Percentiles rank a stretch among this genome's conserved stretches.
Evolutionary conservation across 192 early-diverging fungal species (phyloP).

Genomic region (Dissophora ornata): DNA sequence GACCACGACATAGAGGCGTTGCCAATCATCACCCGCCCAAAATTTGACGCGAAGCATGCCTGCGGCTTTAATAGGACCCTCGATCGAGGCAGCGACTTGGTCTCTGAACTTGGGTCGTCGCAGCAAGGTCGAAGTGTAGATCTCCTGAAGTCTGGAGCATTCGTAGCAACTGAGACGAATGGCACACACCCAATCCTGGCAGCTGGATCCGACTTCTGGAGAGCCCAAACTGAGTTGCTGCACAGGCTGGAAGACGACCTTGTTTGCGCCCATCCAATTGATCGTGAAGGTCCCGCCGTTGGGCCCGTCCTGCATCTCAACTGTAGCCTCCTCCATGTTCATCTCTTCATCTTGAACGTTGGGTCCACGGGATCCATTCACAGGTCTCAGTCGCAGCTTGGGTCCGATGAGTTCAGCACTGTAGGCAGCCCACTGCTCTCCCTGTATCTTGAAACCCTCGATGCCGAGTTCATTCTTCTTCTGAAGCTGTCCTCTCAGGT

Average conservation of each 20-base stretch:
- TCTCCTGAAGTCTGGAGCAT: slow-evolving; percentile 78
- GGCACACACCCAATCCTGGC: slow-evolving; percentile 77
- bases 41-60: slow-evolving; percentile 68
- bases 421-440: slow-evolving; percentile 77
- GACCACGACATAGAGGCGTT: slow-evolving; percentile 62
- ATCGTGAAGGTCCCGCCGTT: slow-evolving; percentile 70
- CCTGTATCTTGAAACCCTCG: slow-evolving; percentile 70
- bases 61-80: slow-evolving; percentile 64
- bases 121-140: slow-evolving; percentile 72
- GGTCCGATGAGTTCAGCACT: slow-evolving; percentile 80
- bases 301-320: slow-evolving; percentile 67
- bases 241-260: slow-evolving; percentile 63
- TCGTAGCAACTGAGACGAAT: slow-evolving; percentile 82
- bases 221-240: slow-evolving; percentile 61
- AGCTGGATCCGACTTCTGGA: slow-evolving; percentile 58
- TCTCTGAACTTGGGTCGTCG: slow-evolving; percentile 57
- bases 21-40: slow-evolving; percentile 59
- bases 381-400: slow-evolving; percentile 71
- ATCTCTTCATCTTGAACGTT: slow-evolving; percentile 72
- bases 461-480: slow-evolving; percentile 73
- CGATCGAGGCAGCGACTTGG: slow-evolving; percentile 61
- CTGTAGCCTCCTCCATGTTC: slow-evolving; percentile 78
- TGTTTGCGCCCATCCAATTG: slow-evolving; percentile 78
- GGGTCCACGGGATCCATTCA: slow-evolving; percentile 16
- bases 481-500: slow-evolving; percentile 75